Evolutionary conservation across 352 stramenopile genomes (phyloP), one percentile per base, ranked within the genome.

Genomic region (Plasmopara halstedii): DNA sequence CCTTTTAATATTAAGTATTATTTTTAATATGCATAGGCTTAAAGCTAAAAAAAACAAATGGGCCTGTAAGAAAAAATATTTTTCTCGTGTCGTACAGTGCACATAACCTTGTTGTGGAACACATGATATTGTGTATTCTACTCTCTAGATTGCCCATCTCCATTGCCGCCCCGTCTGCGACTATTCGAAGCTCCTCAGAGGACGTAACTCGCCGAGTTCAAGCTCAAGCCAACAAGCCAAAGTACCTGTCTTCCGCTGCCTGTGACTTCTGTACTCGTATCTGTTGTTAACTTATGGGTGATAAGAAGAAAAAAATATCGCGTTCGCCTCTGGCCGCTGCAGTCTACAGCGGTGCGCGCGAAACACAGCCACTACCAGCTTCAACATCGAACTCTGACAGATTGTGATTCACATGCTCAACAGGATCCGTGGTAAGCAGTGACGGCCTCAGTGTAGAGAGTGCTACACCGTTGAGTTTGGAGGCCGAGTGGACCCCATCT

Each of bases 401-500:
- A 58, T 39, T 34, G 13, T 34, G 26, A 50, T 54, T 29, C 11
- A 5, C 25, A 1, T 4, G 25, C 25, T 4, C 11, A 11, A 2
- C 11, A 29, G 25, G 25, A 29, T 29, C 25, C 25, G 25, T 29
- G 25, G 25, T 29, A 11, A 4, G 3, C 1, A 31, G 53, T 20
- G 61, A 73, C 40, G 19, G 21, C 20, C 50, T 44, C 26, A 63
- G 45, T 26, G 36, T 66, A 39, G 60, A 67, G 42, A 53, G 53
- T 23, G 54, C 64, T 17, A 70, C 67, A 54, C 50, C 61, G 48
- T 48, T 66, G 25, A 44, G 48, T 13, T 56, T 66, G 38, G 65
- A 69, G 11, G 15, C 49, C 36, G 72, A 85, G 41, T 85, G 73
- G 73, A 71, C 84, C 26, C 51, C 56, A 22, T 81, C 82, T 47